phyloP scores from a whole-genome alignment of 192 early-diverging fungal genomes.

The Phycomyces nitens region DNA sequence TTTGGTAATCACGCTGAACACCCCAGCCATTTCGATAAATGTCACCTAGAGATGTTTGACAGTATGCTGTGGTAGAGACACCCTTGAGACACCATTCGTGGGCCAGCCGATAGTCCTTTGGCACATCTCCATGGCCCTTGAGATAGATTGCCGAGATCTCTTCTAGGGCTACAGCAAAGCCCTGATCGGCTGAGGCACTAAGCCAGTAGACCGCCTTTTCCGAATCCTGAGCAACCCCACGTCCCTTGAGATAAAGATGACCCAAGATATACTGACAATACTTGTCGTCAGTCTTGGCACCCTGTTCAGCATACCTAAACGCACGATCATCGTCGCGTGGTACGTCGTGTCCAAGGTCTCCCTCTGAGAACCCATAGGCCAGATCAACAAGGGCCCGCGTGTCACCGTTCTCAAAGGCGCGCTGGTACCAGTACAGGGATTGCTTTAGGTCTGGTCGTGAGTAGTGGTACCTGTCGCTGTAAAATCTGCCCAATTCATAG shows the following conservation, averaged over 20 bases:
- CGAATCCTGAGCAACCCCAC: slow-evolving; percentile 7
- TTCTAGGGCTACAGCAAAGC: slow-evolving; percentile 25
- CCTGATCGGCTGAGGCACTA: slow-evolving; percentile 16
- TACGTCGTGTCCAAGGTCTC: slow-evolving; percentile 1
- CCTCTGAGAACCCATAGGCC: slow-evolving; percentile 31
- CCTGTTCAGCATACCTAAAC: slow-evolving; percentile 26
- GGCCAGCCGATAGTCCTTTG: slow-evolving; percentile 22
- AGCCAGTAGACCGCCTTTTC: slow-evolving; percentile 25
- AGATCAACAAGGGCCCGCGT: slow-evolving; percentile 27
- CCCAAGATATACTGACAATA: slow-evolving; percentile 35
- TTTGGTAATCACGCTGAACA: slow-evolving; percentile 25
- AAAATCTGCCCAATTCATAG: slow-evolving; percentile 28
- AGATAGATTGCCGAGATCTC: slow-evolving; percentile 25
- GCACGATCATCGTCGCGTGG: slow-evolving; percentile 22
- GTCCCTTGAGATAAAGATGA: slow-evolving; percentile 27
- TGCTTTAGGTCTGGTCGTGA: slow-evolving; percentile 5
- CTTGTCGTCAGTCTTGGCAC: slow-evolving; percentile 20
- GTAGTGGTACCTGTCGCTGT: slow-evolving; percentile 31
- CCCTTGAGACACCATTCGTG: slow-evolving; percentile 11
- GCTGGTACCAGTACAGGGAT: slow-evolving; percentile 24
- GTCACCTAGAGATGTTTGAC: slow-evolving; percentile 28
- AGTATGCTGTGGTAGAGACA: slow-evolving; percentile 1
- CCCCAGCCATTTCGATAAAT: slow-evolving; percentile 40
- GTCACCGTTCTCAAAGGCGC: slow-evolving; percentile 23
- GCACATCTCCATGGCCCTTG: slow-evolving; percentile 16